phyloP scores from a whole-genome alignment of 805 yeast species.

The Pichia nanzhaoensis region DNA sequence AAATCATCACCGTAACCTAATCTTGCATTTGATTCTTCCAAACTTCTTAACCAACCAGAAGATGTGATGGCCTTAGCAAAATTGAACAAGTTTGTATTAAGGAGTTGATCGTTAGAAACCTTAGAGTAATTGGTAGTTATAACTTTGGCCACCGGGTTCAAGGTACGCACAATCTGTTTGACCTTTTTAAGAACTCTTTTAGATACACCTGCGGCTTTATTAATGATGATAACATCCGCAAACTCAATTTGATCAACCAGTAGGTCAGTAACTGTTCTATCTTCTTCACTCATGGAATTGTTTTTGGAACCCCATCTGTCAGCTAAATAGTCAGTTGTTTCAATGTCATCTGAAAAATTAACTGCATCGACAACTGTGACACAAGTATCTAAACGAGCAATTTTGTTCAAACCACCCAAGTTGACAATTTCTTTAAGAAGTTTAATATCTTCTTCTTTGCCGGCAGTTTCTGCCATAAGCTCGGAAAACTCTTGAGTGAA shows the following conservation, averaged over 20 bases:
- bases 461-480: constrained; percentile 22
- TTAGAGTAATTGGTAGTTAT: constrained; percentile 32
- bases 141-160: constrained; percentile 39
- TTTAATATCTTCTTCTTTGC: constrained; percentile 9
- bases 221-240: constrained; percentile 38
- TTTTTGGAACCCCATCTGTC: constrained; percentile 33
- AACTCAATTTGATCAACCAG: constrained; percentile 43
- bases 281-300: constrained; percentile 35
- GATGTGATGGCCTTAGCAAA: constrained; percentile 38
- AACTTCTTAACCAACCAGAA: constrained; percentile 40
- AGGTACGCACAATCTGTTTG: constrained; percentile 27
- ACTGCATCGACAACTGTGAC: constrained; percentile 41
- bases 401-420: constrained; percentile 36
- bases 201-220: constrained; percentile 31
- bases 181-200: constrained; percentile 27
- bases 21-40: constrained; percentile 33
- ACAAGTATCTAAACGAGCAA: constrained; percentile 38
- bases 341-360: constrained; percentile 36
- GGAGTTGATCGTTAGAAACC: constrained; percentile 31
- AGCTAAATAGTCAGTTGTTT: constrained; percentile 36
- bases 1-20: constrained; percentile 27
- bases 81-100: constrained; percentile 33
- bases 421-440: constrained; percentile 25
- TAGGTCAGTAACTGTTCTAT: constrained; percentile 39
- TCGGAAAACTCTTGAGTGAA: constrained; percentile 38